phyloP scores from a whole-genome alignment of 2,329 filamentous ascomycete genomes.

The Fusarium sp. region DNA sequence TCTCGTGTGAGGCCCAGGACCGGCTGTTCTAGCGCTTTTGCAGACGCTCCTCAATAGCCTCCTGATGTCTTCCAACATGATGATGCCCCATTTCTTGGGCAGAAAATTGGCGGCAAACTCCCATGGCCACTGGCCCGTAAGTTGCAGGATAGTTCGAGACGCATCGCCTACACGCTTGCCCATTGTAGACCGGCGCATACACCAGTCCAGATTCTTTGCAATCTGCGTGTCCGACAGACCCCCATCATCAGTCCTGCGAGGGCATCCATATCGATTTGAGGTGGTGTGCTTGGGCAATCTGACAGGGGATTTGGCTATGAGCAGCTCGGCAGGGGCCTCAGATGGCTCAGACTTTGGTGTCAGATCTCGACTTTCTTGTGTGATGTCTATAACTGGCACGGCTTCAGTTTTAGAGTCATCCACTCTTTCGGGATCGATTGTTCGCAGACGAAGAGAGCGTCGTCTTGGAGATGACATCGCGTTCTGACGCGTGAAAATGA shows the following conservation, averaged over 20 bases:
- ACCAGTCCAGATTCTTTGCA: not conserved
- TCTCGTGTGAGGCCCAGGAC: not conserved
- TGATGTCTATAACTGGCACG: not conserved
- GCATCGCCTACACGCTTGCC: slow-evolving; percentile 9
- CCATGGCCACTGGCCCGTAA: slow-evolving; percentile 14
- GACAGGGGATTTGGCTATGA: not conserved
- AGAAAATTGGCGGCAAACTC: not conserved
- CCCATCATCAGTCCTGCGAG: not conserved
- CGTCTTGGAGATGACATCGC: not conserved
- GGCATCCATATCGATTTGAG: not conserved
- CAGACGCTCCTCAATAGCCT: not conserved
- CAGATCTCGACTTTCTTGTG: not conserved
- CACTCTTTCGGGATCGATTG: not conserved
- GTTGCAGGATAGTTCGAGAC: not conserved
- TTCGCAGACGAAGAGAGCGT: not conserved
- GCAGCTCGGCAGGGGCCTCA: not conserved
- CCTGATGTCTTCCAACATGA: not conserved
- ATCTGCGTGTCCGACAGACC: not conserved
- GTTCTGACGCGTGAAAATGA: not conserved
- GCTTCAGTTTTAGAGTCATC: not conserved
- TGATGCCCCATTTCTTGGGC: not conserved
- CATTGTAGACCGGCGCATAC: not conserved
- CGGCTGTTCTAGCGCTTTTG: not conserved
- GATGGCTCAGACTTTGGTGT: not conserved
- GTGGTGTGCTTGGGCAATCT: not conserved